A percentile compares a stretch with the other conserved stretches of the same genome.
Conservation (phyloP, 805 yeast species). For the Wickerhamiella sergipiensis region DNA sequence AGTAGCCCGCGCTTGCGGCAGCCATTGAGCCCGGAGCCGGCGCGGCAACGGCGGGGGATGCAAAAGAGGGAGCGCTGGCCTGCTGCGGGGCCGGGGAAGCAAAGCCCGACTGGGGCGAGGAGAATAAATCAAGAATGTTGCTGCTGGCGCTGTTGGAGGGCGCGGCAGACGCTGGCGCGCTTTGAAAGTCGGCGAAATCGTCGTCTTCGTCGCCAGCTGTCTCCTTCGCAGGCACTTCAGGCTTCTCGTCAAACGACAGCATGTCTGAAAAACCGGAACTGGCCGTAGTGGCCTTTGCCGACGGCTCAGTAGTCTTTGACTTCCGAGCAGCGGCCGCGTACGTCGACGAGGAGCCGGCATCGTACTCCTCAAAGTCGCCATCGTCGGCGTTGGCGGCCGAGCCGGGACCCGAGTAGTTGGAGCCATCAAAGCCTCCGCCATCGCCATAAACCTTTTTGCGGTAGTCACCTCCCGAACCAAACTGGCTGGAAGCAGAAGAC, state of each 20-base stretch:
- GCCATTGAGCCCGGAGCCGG: constrained; percentile 2
- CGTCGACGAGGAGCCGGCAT: constrained; percentile 12
- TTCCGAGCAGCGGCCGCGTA: neutral
- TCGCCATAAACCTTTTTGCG: constrained; percentile 29
- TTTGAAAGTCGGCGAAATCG: constrained; percentile 52
- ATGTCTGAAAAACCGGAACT: constrained; percentile 10
- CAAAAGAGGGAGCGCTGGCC: neutral
- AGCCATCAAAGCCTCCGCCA: constrained; percentile 28
- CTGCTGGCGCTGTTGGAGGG: constrained; percentile 10
- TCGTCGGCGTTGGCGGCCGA: constrained; percentile 17
- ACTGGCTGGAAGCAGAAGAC: constrained; percentile 12
- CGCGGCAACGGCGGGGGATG: neutral
- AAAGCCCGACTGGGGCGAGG: constrained; percentile 10
- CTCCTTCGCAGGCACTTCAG: constrained; percentile 14
- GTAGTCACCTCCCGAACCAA: constrained; percentile 23
- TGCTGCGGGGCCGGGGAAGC: constrained; percentile 1
- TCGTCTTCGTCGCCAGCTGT: constrained; percentile 36
- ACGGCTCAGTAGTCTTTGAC: neutral
- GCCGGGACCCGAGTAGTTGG: constrained; percentile 23
- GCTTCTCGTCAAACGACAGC: neutral
- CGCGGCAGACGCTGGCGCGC: constrained; percentile 34
- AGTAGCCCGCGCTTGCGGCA: constrained; percentile 7
- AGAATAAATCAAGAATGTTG: constrained; percentile 17
- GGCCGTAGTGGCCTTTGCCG: neutral
- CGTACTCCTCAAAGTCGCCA: constrained; percentile 29